A percentile compares a stretch with the other conserved stretches of the same genome.
Evolutionary conservation across 2,329 filamentous ascomycete species (phyloP).

Genomic region (Talaromyces sp.): DNA sequence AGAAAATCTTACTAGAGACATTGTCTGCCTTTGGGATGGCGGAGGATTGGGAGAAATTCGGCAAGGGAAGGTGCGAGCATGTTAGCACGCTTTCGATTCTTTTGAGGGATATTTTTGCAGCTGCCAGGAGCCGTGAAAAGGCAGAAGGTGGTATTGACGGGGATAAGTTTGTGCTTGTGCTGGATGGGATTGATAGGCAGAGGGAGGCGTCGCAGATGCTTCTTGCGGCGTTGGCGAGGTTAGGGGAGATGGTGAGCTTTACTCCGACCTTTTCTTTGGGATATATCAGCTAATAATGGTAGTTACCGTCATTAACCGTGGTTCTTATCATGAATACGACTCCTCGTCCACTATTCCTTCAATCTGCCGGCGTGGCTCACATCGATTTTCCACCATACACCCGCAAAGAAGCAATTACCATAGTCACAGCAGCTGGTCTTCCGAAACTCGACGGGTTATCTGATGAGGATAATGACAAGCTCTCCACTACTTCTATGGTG

Average conservation of each 20-base stretch:
- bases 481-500: constrained; percentile 12
- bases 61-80: constrained; percentile 67
- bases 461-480: constrained; percentile 17
- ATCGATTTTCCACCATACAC: constrained; percentile 80
- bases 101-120: constrained; percentile 47
- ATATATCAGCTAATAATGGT: neutral
- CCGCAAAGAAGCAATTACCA: constrained; percentile 71
- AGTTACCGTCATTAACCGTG: constrained; percentile 75
- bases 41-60: constrained; percentile 42
- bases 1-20: constrained; percentile 41
- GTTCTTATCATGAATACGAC: constrained; percentile 68
- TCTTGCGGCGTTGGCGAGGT: constrained; percentile 70
- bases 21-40: constrained; percentile 32
- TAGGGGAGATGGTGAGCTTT: constrained; percentile 69
- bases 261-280: neutral
- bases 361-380: constrained; percentile 65
- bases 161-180: constrained; percentile 70
- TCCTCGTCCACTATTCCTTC: constrained; percentile 64
- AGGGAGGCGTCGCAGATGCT: constrained; percentile 74
- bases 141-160: constrained; percentile 15
- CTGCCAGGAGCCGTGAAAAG: constrained; percentile 19
- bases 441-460: constrained; percentile 32
- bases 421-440: constrained; percentile 58
- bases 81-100: constrained; percentile 70
- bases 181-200: constrained; percentile 83